A percentile compares a stretch with the other conserved stretches of the same genome.
Evolutionary conservation across 2,329 filamentous ascomycete species (phyloP).

Genomic region (Nemania sp.): DNA sequence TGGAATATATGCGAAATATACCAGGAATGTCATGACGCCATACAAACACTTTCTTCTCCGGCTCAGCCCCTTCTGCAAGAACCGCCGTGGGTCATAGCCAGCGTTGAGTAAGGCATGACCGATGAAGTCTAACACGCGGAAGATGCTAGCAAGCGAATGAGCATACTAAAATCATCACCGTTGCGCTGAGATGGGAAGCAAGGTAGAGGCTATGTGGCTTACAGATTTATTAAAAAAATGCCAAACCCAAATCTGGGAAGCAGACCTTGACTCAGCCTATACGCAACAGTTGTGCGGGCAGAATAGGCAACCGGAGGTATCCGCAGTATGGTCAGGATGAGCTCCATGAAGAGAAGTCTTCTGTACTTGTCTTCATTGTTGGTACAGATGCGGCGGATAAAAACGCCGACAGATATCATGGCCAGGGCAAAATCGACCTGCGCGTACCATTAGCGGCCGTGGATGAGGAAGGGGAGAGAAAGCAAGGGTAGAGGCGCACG

Average conservation of each 20-base stretch:
- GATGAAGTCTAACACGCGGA: conserved; percentile 38
- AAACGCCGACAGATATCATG: conserved; percentile 35
- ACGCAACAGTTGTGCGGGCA: conserved; percentile 36
- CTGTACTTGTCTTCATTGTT: conserved; percentile 36
- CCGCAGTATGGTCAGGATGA: conserved; percentile 38
- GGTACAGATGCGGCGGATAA: conserved; percentile 36
- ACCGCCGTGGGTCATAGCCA: conserved; percentile 39
- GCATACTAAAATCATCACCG: neutral
- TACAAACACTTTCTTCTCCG: conserved; percentile 35
- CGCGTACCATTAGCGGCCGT: conserved; percentile 21
- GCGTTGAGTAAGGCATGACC: conserved; percentile 39
- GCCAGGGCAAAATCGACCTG: conserved; percentile 41
- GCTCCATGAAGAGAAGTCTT: conserved; percentile 36
- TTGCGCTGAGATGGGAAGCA: neutral
- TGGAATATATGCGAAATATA: conserved; percentile 42
- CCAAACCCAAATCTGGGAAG: conserved; percentile 39
- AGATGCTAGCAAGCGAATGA: conserved; percentile 30
- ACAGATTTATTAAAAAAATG: conserved; percentile 41
- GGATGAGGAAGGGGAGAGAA: neutral
- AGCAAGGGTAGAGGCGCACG: conserved; percentile 26
- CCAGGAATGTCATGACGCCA: conserved; percentile 38
- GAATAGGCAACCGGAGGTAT: conserved; percentile 39
- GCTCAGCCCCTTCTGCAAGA: conserved; percentile 34
- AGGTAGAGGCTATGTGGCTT: conserved; percentile 19
- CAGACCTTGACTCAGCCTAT: conserved; percentile 27